These are phyloP conservation scores for Torrubiella hemipterigena DNA, from an alignment of 2,329 filamentous ascomycete species.

Conservation along the genomic window DNA sequence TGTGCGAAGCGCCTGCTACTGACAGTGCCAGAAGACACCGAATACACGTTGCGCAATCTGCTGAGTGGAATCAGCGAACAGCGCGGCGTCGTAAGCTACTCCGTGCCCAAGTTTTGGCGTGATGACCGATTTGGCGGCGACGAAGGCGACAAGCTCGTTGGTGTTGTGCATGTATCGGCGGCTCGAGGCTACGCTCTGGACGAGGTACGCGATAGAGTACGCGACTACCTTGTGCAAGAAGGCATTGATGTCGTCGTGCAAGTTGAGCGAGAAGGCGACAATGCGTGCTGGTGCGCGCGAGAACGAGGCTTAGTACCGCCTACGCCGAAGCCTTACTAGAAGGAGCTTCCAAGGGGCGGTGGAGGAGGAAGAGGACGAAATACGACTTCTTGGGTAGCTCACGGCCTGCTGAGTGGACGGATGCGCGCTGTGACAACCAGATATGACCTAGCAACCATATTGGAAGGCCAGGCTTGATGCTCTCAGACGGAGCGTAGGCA, in stretches of 20 bases:
- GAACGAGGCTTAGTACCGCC: conserved; percentile 17
- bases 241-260: conserved; percentile 78
- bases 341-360: too few species aligned
- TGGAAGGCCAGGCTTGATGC: too few species aligned
- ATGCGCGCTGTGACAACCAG: too few species aligned
- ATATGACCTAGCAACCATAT: too few species aligned
- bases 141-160: conserved; percentile 48
- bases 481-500: too few species aligned
- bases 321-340: conserved; percentile 22
- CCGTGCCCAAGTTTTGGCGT: conserved; percentile 85
- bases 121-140: conserved; percentile 49
- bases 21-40: conserved; percentile 70
- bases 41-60: conserved; percentile 79
- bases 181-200: conserved; percentile 61
- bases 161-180: conserved; percentile 78
- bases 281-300: conserved; percentile 44
- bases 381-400: too few species aligned
- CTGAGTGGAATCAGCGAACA: conserved; percentile 73
- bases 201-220: conserved; percentile 70
- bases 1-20: conserved; percentile 75
- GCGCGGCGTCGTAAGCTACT: conserved; percentile 74
- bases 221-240: conserved; percentile 55
- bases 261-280: conserved; percentile 73
- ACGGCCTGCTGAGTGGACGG: too few species aligned
- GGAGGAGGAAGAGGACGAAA: too few species aligned